These are phyloP conservation scores for Citropsis articulata DNA, from an alignment of 345 rosid species.

Conservation along the genomic window DNA sequence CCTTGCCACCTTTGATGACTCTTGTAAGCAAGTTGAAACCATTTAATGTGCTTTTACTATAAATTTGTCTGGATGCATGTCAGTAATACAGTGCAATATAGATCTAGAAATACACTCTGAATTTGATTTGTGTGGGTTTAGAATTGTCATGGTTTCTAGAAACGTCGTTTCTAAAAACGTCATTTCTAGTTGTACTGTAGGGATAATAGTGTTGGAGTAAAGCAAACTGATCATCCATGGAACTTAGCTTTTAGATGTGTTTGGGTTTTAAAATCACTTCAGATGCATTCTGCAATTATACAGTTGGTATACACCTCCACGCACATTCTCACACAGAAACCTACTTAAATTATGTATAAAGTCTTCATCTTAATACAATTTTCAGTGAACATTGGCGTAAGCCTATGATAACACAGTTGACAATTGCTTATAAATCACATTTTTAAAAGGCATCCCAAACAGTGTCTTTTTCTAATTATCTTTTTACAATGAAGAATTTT, in stretches of 20 bases:
- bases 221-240: not conserved
- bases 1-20: conserved; percentile 90
- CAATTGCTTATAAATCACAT: not conserved
- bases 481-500: not conserved
- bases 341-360: not conserved
- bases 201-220: not conserved
- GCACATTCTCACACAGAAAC: not conserved
- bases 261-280: not conserved
- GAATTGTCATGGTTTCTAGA: not conserved
- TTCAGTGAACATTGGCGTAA: not conserved
- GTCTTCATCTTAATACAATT: not conserved
- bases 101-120: not conserved
- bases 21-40: conserved; percentile 43
- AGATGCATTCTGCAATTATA: not conserved
- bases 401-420: not conserved
- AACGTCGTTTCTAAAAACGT: not conserved
- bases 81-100: not conserved
- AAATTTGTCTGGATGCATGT: not conserved
- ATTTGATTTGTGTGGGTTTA: not conserved
- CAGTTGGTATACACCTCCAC: not conserved
- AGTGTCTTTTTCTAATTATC: not conserved
- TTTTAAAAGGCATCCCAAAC: not conserved
- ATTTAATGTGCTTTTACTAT: not conserved
- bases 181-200: not conserved
- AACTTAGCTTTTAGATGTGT: not conserved